These are phyloP conservation scores for Tetradesmus lagerheimii DNA, from an alignment of 139 green algal species.

Conservation along the genomic window DNA sequence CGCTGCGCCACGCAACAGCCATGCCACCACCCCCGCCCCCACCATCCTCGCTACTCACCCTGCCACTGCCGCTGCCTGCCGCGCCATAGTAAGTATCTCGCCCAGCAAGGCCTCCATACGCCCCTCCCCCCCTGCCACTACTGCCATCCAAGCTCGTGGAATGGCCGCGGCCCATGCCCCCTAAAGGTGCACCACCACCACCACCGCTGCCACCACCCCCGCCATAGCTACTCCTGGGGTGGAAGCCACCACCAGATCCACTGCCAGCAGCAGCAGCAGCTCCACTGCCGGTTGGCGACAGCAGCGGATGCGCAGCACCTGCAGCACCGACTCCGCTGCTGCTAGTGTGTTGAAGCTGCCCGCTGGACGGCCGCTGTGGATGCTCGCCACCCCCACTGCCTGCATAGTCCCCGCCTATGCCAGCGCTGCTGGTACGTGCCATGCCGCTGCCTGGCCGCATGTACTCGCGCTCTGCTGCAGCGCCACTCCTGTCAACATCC, in stretches of 20 bases:
- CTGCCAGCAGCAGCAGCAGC: neutral
- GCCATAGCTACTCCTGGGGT: neutral
- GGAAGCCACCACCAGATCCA: neutral
- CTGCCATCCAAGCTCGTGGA: neutral
- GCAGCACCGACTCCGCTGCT: neutral
- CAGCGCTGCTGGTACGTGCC: neutral
- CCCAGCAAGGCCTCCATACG: neutral
- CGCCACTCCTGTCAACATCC: neutral
- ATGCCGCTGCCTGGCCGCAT: neutral
- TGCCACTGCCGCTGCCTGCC: neutral
- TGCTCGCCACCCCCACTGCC: neutral
- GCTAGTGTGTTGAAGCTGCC: neutral
- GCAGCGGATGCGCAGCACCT: neutral
- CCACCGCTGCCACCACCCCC: too few species aligned
- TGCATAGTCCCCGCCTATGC: neutral
- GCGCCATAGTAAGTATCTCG: neutral
- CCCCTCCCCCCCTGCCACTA: neutral
- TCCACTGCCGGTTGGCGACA: neutral
- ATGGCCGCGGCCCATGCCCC: neutral
- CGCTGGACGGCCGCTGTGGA: neutral
- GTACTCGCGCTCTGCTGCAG: neutral
- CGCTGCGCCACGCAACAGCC: neutral
- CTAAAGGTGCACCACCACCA: neutral
- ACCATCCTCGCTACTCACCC: neutral
- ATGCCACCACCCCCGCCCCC: neutral